Evolutionary conservation across 2,329 filamentous ascomycete species (phyloP).

Genomic region (Arthrobotrys musiformis): DNA sequence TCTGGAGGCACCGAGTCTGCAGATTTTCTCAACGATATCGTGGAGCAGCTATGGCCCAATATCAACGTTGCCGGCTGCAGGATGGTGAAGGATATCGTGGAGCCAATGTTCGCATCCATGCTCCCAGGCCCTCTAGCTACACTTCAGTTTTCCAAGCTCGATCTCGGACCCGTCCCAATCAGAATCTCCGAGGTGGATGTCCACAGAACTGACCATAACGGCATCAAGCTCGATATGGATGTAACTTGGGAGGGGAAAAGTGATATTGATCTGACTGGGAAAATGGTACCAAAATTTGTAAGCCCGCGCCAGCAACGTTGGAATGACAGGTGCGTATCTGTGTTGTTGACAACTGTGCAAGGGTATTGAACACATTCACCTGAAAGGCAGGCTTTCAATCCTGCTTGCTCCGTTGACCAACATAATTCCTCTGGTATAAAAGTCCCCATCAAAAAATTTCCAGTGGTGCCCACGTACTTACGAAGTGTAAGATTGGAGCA

Average conservation of each 20-base stretch:
- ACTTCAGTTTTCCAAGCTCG: constrained; percentile 65
- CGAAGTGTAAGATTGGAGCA: constrained; percentile 64
- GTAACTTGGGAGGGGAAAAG: constrained; percentile 65
- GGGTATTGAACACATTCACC: constrained; percentile 65
- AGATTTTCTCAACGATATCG: constrained; percentile 67
- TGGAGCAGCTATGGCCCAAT: constrained; percentile 67
- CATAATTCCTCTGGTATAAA: constrained; percentile 65
- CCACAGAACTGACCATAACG: constrained; percentile 64
- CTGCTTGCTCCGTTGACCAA: constrained; percentile 65
- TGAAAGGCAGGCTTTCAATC: constrained; percentile 65
- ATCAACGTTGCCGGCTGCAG: constrained; percentile 64
- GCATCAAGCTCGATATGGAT: constrained; percentile 67
- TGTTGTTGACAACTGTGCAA: constrained; percentile 56
- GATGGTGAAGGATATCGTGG: constrained; percentile 66
- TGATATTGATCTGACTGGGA: constrained; percentile 66
- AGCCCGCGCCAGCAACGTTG: background rate
- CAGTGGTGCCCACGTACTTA: constrained; percentile 4
- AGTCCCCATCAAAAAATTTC: constrained; percentile 25
- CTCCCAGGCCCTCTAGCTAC: constrained; percentile 65
- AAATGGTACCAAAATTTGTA: constrained; percentile 65
- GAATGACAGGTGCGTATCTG: background rate
- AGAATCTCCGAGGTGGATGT: constrained; percentile 64
- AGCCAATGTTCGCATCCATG: constrained; percentile 66
- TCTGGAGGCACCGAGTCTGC: constrained; percentile 64
- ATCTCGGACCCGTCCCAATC: constrained; percentile 65